These are phyloP conservation scores for Colletotrichum magnum DNA, from an alignment of 2,329 filamentous ascomycete genomes.

Conservation along the genomic window DNA sequence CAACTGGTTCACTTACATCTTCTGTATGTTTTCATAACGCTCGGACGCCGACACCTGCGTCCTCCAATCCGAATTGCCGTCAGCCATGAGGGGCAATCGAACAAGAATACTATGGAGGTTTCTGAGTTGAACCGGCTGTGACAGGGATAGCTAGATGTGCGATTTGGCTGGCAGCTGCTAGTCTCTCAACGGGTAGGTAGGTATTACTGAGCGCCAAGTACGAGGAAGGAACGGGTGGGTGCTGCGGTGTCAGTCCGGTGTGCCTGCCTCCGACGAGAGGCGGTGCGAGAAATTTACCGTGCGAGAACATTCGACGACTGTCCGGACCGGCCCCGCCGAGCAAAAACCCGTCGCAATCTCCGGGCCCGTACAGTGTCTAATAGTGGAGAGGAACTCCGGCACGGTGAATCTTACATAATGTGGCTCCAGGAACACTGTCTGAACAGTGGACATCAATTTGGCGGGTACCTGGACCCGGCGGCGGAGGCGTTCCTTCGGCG, in stretches of 20 bases:
- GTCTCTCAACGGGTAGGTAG: neutral
- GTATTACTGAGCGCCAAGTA: slow-evolving; percentile 19
- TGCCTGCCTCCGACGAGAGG: neutral
- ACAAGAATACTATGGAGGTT: neutral
- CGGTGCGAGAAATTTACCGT: slow-evolving; percentile 17
- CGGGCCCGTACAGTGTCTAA: slow-evolving; percentile 11
- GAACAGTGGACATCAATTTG: slow-evolving; percentile 7
- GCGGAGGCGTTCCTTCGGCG: slow-evolving; percentile 21
- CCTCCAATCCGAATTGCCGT: slow-evolving; percentile 61
- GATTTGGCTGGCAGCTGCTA: neutral
- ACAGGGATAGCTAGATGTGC: neutral
- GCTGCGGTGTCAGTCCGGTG: neutral
- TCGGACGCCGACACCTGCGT: slow-evolving; percentile 68
- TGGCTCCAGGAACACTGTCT: too few species aligned
- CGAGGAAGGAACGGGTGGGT: slow-evolving; percentile 1
- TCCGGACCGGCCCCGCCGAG: slow-evolving; percentile 24
- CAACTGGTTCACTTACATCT: slow-evolving; percentile 64
- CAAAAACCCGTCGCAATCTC: neutral
- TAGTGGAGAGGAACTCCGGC: neutral
- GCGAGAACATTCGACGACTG: slow-evolving; percentile 15
- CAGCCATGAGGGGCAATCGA: slow-evolving; percentile 22
- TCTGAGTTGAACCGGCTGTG: neutral
- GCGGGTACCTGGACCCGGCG: slow-evolving; percentile 32
- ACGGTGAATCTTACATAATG: slow-evolving; percentile 28
- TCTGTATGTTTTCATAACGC: slow-evolving; percentile 74